Evolutionary conservation across 2,329 filamentous ascomycete species (phyloP).

Genomic region (Botrytis paeoniae): DNA sequence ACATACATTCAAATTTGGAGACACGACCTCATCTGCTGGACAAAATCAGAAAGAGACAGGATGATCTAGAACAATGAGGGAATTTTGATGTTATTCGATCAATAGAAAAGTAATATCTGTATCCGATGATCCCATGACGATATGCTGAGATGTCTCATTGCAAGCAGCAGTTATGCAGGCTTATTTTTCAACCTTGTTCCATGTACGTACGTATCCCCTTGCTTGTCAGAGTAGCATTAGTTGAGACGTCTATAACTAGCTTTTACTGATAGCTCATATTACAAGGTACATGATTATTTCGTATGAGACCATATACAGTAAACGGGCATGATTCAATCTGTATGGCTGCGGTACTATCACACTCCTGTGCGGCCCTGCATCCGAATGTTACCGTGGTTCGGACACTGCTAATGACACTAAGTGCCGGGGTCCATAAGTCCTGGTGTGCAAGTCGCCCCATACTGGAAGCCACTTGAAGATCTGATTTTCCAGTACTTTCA

Average conservation of each 20-base stretch:
- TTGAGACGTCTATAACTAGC: neutral
- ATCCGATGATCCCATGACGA: neutral
- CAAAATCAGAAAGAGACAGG: neutral
- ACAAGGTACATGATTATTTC: neutral
- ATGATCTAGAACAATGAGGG: neutral
- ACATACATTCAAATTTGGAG: neutral
- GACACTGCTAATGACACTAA: neutral
- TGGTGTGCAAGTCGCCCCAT: neutral
- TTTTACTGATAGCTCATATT: neutral
- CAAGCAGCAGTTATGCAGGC: neutral
- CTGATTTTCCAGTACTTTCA: neutral
- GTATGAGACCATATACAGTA: neutral
- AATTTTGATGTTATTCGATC: neutral
- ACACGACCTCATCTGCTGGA: neutral
- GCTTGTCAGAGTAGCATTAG: neutral
- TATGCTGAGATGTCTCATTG: neutral
- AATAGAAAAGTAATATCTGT: neutral
- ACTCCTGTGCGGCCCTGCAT: neutral
- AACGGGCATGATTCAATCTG: neutral
- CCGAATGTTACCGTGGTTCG: neutral
- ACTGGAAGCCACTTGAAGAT: neutral
- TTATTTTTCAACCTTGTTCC: neutral
- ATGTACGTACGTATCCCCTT: slow-evolving; percentile 1
- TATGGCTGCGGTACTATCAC: neutral
- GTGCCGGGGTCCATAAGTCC: no score